phyloP scores from a whole-genome alignment of 768 basidiomycete genomes.

The Scleroderma bovista region DNA sequence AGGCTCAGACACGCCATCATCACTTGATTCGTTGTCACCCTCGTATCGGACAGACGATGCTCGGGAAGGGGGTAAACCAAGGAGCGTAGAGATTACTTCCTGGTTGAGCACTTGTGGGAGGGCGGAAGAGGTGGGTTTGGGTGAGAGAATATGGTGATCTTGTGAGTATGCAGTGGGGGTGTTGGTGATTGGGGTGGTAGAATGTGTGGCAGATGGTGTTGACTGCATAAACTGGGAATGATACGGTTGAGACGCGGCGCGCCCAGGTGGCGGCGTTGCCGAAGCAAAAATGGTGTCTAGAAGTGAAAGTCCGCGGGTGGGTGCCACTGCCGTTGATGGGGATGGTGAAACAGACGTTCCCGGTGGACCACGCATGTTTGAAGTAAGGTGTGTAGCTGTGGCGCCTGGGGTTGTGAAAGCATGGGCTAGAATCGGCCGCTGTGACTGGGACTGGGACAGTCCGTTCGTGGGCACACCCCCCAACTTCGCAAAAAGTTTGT shows the following conservation, averaged over 20 bases:
- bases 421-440: slow-evolving; percentile 10
- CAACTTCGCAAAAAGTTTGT: slow-evolving; percentile 41
- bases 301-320: slow-evolving; percentile 50
- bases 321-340: slow-evolving; percentile 24
- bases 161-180: slow-evolving; percentile 21
- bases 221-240: slow-evolving; percentile 15
- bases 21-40: slow-evolving; percentile 49
- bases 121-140: slow-evolving; percentile 46
- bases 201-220: slow-evolving; percentile 7
- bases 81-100: slow-evolving; percentile 60
- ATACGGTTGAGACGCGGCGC: slow-evolving; percentile 15
- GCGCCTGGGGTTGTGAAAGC: slow-evolving; percentile 22
- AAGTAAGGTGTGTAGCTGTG: slow-evolving; percentile 40
- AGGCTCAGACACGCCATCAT: slow-evolving; percentile 30
- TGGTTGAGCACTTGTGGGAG: slow-evolving; percentile 66
- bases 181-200: slow-evolving; percentile 7
- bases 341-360: slow-evolving; percentile 24
- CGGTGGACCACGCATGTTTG: slow-evolving; percentile 42
- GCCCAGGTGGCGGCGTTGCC: slow-evolving; percentile 33
- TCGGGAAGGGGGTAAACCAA: slow-evolving; percentile 45
- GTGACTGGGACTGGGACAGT: slow-evolving; percentile 10
- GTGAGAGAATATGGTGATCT: slow-evolving; percentile 43
- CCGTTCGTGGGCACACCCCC: slow-evolving; percentile 3
- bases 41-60: slow-evolving; percentile 43
- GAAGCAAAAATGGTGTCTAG: slow-evolving; percentile 74